Conservation (phyloP, 768 basidiomycete species). For the Pleurotus ostreatus region DNA sequence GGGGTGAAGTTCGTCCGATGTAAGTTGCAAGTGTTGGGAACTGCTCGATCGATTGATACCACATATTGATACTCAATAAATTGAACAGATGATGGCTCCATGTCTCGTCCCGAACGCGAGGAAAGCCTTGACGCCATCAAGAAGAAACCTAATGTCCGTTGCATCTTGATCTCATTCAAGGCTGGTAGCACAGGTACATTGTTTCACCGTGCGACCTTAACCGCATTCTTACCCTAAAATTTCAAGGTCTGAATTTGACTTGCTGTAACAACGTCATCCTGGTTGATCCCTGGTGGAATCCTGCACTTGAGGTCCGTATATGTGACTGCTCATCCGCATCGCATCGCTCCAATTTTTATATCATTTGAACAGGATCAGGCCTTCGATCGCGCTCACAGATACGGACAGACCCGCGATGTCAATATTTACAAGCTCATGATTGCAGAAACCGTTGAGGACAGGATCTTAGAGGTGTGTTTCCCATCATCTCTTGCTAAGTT, state of each 20-base stretch:
- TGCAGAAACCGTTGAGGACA: constrained; percentile 81
- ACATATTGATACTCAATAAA: neutral
- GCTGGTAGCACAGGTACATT: constrained; percentile 85
- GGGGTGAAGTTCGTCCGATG: constrained; percentile 80
- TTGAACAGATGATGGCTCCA: constrained; percentile 78
- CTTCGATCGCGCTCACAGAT: constrained; percentile 87
- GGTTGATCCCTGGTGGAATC: constrained; percentile 95
- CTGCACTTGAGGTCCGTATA: constrained; percentile 66
- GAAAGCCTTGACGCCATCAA: constrained; percentile 72
- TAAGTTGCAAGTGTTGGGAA: constrained; percentile 38
- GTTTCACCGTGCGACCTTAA: constrained; percentile 2
- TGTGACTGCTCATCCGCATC: constrained; percentile 13
- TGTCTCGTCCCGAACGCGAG: constrained; percentile 75
- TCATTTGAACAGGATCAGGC: constrained; percentile 68
- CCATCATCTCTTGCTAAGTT: neutral
- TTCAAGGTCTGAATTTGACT: constrained; percentile 79
- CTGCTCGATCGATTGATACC: constrained; percentile 1
- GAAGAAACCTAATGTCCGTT: constrained; percentile 47
- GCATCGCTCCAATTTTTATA: neutral
- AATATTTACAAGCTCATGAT: constrained; percentile 89
- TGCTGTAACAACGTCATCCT: constrained; percentile 94
- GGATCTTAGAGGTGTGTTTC: constrained; percentile 62
- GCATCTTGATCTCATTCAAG: constrained; percentile 96
- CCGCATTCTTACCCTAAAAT: constrained; percentile 3
- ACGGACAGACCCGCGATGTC: constrained; percentile 84